phyloP scores from a whole-genome alignment of 2,329 filamentous ascomycete genomes.

The Aspergillus texensis region DNA sequence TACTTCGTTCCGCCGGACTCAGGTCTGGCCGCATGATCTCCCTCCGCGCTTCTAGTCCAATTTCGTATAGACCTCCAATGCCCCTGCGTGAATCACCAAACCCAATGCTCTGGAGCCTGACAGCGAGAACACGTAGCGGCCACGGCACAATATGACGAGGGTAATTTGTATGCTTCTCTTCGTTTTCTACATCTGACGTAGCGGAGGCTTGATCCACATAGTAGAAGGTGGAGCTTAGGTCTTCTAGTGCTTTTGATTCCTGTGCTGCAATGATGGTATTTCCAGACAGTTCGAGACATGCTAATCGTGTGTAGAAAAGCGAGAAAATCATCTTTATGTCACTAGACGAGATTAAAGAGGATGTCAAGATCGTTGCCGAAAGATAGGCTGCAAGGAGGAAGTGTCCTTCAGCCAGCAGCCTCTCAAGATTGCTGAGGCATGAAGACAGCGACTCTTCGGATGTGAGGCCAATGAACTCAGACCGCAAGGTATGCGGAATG shows the following conservation, averaged over 20 bases:
- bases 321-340: constrained; percentile 71
- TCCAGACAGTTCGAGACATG: constrained; percentile 78
- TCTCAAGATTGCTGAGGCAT: constrained; percentile 54
- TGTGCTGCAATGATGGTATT: constrained; percentile 68
- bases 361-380: constrained; percentile 45
- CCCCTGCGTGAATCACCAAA: constrained; percentile 82
- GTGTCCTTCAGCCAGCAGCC: constrained; percentile 71
- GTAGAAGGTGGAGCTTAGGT: constrained; percentile 61
- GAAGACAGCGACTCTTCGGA: constrained; percentile 57
- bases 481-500: constrained; percentile 67
- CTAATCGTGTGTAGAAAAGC: constrained; percentile 78
- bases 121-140: constrained; percentile 79
- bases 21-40: constrained; percentile 56
- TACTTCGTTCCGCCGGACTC: constrained; percentile 57
- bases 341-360: constrained; percentile 42
- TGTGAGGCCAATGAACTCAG: constrained; percentile 65
- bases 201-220: constrained; percentile 38
- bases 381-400: constrained; percentile 74
- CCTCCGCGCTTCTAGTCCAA: constrained; percentile 74
- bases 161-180: constrained; percentile 64
- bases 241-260: constrained; percentile 65
- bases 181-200: constrained; percentile 55
- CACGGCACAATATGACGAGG: constrained; percentile 79
- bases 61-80: constrained; percentile 87
- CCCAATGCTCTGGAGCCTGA: constrained; percentile 81